These are phyloP conservation scores for Megacollybia platyphylla DNA, from an alignment of 1,284 basidiomycete genomes.

Conservation along the genomic window DNA sequence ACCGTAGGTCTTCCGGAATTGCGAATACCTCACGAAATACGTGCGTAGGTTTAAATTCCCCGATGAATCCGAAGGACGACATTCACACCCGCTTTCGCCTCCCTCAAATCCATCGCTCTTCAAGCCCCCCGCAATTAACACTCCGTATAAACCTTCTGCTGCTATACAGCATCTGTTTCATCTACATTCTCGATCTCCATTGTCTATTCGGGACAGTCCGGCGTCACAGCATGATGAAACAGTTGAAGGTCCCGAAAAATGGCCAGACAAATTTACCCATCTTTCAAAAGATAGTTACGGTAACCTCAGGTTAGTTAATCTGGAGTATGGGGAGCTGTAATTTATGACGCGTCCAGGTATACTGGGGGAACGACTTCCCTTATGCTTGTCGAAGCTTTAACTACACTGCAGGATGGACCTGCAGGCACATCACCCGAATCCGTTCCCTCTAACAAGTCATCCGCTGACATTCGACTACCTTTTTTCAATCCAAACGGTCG, in stretches of 20 bases:
- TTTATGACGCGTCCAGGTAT: constrained; percentile 5
- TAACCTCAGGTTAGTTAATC: constrained; percentile 7
- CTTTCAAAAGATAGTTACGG: constrained; percentile 10
- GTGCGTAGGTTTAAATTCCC: neutral
- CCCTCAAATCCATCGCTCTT: neutral
- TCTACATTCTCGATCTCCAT: neutral
- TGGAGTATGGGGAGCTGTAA: neutral
- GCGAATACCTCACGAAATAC: too few relatives aligned
- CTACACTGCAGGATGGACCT: constrained; percentile 6
- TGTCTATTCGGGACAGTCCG: constrained; percentile 1
- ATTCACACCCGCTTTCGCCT: neutral
- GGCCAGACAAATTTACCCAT: constrained; percentile 8
- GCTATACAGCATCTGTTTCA: constrained; percentile 5
- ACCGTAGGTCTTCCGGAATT: constrained; percentile 6
- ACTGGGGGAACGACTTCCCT: constrained; percentile 9
- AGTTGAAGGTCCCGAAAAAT: constrained; percentile 6
- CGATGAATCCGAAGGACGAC: neutral
- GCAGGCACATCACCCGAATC: constrained; percentile 7
- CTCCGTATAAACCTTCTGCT: constrained; percentile 5
- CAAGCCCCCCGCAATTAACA: neutral
- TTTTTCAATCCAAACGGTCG: constrained; percentile 8
- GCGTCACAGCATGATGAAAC: neutral
- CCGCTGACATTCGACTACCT: constrained; percentile 8
- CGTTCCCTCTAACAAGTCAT: constrained; percentile 1
- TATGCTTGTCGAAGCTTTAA: constrained; percentile 11